A percentile compares a stretch with the other conserved stretches of the same genome.
phyloP scores from a whole-genome alignment of 2,329 filamentous ascomycete genomes.

The Sclerotinia nivalis region DNA sequence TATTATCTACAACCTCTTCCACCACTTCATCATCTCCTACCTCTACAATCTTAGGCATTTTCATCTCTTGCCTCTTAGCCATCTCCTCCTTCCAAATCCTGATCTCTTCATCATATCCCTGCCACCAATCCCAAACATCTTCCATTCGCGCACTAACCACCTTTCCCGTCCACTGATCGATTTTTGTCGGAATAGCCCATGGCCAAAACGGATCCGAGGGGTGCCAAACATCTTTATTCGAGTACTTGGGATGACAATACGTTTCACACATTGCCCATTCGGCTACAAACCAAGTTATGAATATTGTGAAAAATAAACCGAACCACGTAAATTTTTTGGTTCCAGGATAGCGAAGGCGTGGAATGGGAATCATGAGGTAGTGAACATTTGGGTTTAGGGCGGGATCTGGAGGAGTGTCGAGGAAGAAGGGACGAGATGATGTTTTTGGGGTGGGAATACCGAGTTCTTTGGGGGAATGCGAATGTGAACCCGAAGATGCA shows the following conservation, averaged over 20 bases:
- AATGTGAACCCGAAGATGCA: conserved; percentile 40
- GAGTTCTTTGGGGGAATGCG: conserved; percentile 9
- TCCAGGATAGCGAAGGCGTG: conserved; percentile 28
- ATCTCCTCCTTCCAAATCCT: conserved; percentile 10
- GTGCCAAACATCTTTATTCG: conserved; percentile 50
- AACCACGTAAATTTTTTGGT: conserved; percentile 37
- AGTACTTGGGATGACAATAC: conserved; percentile 57
- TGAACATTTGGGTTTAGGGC: conserved; percentile 14
- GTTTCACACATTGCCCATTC: conserved; percentile 55
- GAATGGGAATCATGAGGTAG: conserved; percentile 34
- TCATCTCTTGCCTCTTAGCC: background rate
- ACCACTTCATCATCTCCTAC: conserved; percentile 4
- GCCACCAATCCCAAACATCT: conserved; percentile 17
- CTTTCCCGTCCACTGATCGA: conserved; percentile 57
- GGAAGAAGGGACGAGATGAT: conserved; percentile 13
- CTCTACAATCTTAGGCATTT: background rate
- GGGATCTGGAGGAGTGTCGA: conserved; percentile 1
- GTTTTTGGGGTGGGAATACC: background rate
- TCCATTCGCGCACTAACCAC: conserved; percentile 25
- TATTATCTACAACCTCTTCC: background rate
- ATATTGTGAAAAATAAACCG: conserved; percentile 41
- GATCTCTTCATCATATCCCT: conserved; percentile 10
- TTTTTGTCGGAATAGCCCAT: conserved; percentile 60
- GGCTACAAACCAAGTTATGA: conserved; percentile 55
- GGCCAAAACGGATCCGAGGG: conserved; percentile 61